A percentile compares a stretch with the other conserved stretches of the same genome.
Evolutionary conservation across 441 rosid genomes (phyloP).

Genomic region (Eutrema salsugineum): DNA sequence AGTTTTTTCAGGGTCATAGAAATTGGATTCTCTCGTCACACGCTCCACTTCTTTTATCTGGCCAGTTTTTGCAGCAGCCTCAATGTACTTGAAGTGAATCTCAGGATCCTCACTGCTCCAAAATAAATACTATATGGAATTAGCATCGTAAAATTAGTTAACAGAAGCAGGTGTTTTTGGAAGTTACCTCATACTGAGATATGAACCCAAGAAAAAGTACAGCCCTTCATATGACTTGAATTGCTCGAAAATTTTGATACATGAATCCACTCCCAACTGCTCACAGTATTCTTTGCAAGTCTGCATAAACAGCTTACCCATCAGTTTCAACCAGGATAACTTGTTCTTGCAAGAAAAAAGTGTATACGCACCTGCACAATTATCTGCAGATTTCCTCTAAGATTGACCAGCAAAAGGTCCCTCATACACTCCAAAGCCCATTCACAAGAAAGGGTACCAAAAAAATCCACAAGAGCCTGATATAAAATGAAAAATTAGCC

Average conservation of each 20-base stretch:
- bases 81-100: slow-evolving; percentile 87
- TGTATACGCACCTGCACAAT: slow-evolving; percentile 58
- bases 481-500: background rate
- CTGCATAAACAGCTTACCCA: slow-evolving; percentile 55
- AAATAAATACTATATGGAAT: background rate
- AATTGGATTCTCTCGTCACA: slow-evolving; percentile 88
- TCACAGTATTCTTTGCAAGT: slow-evolving; percentile 81
- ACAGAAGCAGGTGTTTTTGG: background rate
- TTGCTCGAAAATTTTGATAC: slow-evolving; percentile 83
- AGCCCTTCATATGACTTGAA: slow-evolving; percentile 90
- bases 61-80: slow-evolving; percentile 92
- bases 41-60: slow-evolving; percentile 95
- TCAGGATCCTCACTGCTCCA: slow-evolving; percentile 92
- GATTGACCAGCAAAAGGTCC: slow-evolving; percentile 70
- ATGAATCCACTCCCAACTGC: slow-evolving; percentile 79
- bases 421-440: slow-evolving; percentile 93
- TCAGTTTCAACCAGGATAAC: background rate
- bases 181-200: slow-evolving; percentile 72
- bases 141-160: background rate
- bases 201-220: slow-evolving; percentile 84
- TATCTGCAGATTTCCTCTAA: slow-evolving; percentile 77
- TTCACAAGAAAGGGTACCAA: slow-evolving; percentile 75
- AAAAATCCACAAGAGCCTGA: slow-evolving; percentile 81
- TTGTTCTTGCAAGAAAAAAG: background rate
- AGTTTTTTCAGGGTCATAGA: slow-evolving; percentile 84